Evolutionary conservation across 176 grass and related monocot species (phyloP).

Genomic region (Avena atlantica): DNA sequence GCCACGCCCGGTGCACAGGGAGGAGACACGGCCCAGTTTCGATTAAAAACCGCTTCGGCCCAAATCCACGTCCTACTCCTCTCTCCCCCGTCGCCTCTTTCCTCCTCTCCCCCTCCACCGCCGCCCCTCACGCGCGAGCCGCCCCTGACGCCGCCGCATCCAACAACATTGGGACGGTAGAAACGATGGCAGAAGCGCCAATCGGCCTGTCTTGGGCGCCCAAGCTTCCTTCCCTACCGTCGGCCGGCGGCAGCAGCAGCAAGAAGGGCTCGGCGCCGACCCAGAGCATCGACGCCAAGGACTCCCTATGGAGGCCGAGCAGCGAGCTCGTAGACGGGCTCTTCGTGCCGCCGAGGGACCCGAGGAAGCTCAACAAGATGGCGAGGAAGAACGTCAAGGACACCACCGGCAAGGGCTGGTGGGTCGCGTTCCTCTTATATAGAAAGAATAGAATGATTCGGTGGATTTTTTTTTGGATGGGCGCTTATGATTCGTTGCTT

Average conservation of each 20-base stretch:
- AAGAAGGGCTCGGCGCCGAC: slow-evolving; percentile 39
- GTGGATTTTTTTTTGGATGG: no score
- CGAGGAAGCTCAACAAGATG: slow-evolving; percentile 72
- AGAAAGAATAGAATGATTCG: no score
- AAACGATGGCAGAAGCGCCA: slow-evolving; percentile 14
- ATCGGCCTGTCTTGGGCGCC: slow-evolving; percentile 83
- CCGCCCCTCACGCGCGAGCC: no score
- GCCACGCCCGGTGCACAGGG: no score
- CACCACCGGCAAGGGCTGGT: slow-evolving; percentile 82
- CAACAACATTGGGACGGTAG: no score
- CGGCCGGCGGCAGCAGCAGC: slow-evolving; percentile 26
- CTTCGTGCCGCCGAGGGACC: slow-evolving; percentile 81
- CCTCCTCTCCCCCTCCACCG: no score
- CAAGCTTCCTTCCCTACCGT: slow-evolving; percentile 60
- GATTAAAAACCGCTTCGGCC: no score
- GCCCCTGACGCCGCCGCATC: no score
- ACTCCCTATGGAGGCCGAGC: slow-evolving; percentile 53
- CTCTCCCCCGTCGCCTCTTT: no score
- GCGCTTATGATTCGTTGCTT: slow-evolving; percentile 9
- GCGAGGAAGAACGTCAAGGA: slow-evolving; percentile 80
- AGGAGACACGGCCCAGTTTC: no score
- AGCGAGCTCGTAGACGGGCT: slow-evolving; percentile 75
- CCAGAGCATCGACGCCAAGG: slow-evolving; percentile 34
- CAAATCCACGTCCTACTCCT: no score
- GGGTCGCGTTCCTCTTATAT: no score